A percentile compares a stretch with the other conserved stretches of the same genome.
Conservation (phyloP, 2,329 filamentous ascomycete genomes). For the Pochonia chlamydosporia region DNA sequence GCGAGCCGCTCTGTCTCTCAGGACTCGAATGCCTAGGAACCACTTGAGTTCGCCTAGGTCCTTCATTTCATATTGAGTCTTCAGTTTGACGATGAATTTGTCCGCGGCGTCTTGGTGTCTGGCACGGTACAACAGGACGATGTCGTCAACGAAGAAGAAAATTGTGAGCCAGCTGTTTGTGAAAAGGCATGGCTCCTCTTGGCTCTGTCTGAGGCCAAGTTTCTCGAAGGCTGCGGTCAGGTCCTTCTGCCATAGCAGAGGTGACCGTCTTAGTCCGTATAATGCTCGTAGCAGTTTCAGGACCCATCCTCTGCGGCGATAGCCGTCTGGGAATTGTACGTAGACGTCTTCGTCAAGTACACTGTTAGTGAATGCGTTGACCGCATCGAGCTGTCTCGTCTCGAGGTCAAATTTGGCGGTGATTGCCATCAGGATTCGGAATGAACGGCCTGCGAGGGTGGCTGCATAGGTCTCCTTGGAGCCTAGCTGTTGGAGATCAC, state of each 20-base stretch:
- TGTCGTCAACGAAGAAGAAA: no score
- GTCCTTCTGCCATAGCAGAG: no score
- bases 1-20: background rate
- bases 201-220: no score
- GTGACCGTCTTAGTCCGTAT: no score
- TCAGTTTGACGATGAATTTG: background rate
- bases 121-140: no score
- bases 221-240: no score
- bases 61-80: background rate
- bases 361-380: constrained; percentile 9
- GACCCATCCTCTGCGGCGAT: no score
- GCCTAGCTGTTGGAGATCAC: constrained; percentile 4
- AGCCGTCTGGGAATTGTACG: constrained; percentile 1
- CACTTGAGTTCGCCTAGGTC: background rate
- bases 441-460: constrained; percentile 4
- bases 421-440: constrained; percentile 6
- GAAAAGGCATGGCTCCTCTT: no score
- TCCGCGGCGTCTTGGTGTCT: background rate
- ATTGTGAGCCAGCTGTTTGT: no score
- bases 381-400: constrained; percentile 4
- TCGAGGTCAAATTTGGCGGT: constrained; percentile 9
- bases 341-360: constrained; percentile 4
- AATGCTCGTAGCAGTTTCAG: no score
- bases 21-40: background rate
- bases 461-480: constrained; percentile 8